A percentile compares a stretch with the other conserved stretches of the same genome.
These are phyloP conservation scores for Lasiosphaeriaceae sp. DNA, from an alignment of 495 filamentous ascomycete genomes.

Conservation along the genomic window DNA sequence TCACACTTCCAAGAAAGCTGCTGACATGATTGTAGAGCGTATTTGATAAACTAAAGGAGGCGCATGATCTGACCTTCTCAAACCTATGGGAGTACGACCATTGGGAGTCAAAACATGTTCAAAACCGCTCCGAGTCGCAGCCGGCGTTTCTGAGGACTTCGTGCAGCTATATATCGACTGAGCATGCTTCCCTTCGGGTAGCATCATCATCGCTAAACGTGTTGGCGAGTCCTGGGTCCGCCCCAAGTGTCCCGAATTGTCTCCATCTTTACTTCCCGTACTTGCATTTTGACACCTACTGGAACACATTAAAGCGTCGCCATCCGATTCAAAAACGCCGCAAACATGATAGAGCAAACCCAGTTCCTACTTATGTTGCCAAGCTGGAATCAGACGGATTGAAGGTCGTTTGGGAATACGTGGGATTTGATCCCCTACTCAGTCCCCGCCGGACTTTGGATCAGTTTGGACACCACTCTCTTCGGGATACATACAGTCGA, in stretches of 20 bases:
- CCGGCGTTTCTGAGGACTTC: constrained; percentile 43
- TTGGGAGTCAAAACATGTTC: constrained; percentile 44
- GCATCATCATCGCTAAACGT: constrained; percentile 22
- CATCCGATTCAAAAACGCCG: constrained; percentile 53
- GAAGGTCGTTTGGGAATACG: constrained; percentile 60
- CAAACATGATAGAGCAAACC: constrained; percentile 53
- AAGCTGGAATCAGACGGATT: constrained; percentile 52
- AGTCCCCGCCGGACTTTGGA: constrained; percentile 63
- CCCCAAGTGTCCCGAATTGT: constrained; percentile 38
- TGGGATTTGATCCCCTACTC: constrained; percentile 60
- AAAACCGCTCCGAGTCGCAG: constrained; percentile 42
- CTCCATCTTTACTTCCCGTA: constrained; percentile 48
- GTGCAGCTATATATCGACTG: constrained; percentile 44
- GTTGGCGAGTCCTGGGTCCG: constrained; percentile 29
- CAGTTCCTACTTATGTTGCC: constrained; percentile 51
- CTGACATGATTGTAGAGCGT: constrained; percentile 30
- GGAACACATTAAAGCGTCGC: constrained; percentile 55
- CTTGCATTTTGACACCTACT: constrained; percentile 66
- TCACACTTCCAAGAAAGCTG: constrained; percentile 18
- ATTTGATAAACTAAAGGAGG: constrained; percentile 34
- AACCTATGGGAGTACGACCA: constrained; percentile 49
- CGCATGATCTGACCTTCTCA: constrained; percentile 31
- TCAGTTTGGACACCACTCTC: constrained; percentile 62
- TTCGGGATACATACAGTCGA: constrained; percentile 56
- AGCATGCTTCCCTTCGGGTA: constrained; percentile 26